Conservation (phyloP, 345 rosid genomes). For the Murraya paniculata region DNA sequence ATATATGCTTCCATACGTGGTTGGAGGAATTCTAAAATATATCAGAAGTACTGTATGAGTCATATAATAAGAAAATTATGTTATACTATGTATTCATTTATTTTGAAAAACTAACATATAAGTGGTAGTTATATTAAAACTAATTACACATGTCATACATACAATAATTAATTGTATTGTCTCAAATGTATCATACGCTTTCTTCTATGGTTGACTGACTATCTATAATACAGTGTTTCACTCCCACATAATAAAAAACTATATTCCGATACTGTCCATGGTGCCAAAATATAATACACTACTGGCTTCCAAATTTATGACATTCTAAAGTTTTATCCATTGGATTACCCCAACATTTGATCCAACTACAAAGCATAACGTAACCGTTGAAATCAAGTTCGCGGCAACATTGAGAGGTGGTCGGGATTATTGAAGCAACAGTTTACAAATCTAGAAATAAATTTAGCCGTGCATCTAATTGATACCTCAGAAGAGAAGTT, state of each 20-base stretch:
- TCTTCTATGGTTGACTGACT: no score
- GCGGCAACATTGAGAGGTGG: background rate
- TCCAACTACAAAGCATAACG: background rate
- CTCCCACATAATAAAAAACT: no score
- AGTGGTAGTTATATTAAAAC: no score
- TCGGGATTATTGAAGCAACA: background rate
- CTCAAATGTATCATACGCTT: no score
- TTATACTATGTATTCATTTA: no score
- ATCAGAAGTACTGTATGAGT: fast-evolving
- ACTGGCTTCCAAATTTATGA: background rate
- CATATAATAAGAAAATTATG: no score
- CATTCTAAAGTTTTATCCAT: background rate
- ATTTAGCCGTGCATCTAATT: background rate
- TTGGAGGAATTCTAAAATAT: no score
- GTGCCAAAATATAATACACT: background rate
- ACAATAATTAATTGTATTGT: no score
- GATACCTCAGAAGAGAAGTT: background rate
- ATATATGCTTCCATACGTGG: background rate
- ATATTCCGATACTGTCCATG: no score
- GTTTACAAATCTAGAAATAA: background rate
- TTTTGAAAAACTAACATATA: no score
- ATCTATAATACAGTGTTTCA: no score
- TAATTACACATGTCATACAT: no score
- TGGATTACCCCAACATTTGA: background rate
- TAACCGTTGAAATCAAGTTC: background rate